Base-by-base conservation (phyloP, 2,329 filamentous ascomycete genomes). In the Aspergillus ustus region DNA sequence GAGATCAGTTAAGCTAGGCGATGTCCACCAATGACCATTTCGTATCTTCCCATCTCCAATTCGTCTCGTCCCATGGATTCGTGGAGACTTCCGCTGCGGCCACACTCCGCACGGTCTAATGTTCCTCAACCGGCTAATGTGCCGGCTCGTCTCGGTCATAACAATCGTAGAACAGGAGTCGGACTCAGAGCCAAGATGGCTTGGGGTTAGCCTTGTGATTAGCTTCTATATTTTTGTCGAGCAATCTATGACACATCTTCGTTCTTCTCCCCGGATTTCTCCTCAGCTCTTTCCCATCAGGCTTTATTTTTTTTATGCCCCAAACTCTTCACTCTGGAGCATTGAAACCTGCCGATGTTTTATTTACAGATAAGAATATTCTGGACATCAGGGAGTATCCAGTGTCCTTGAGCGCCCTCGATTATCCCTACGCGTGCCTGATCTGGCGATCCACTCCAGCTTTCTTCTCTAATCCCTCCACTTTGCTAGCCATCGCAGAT, bases 401-500 rank as follows among this genome's bases (percentile, higher is more conserved):
- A 25, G 9, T 37, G 4, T 13, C 15, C 37, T 29, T 31, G 37
- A 13, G 52, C 52, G 28, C 9, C 25, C 9, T 6, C 22, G 15
- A 25, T 22, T 15, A 43, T 8, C 22, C 28, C 15, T 19, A 40
- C 5, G 9, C 34, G 15, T 17, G 34, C 34, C 34, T 15, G 34
- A 40, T 15, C 44, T 46, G 44, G 44, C 17, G 20, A n/a, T 46
- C 22, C 15, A 40, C 25, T 34, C 60, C 60, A 28, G 52, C 49
- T 50, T 11, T 19, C 20, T 28, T 34, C 13, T 37, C 44, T 11
- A 19, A 31, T 28, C 45, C 40, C 55, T 44, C 43, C 11, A n/a
- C 13, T 40, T 28, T 17, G 13, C 9, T 40, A 19, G 29, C 19
- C 43, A 46, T 44, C 15, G n/a, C 55, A 58, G 20, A 76, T 76